Percentiles rank a stretch among this genome's conserved stretches.
Evolutionary conservation across 2,329 filamentous ascomycete genomes (phyloP).

Genomic region (Diaporthe humulicola): DNA sequence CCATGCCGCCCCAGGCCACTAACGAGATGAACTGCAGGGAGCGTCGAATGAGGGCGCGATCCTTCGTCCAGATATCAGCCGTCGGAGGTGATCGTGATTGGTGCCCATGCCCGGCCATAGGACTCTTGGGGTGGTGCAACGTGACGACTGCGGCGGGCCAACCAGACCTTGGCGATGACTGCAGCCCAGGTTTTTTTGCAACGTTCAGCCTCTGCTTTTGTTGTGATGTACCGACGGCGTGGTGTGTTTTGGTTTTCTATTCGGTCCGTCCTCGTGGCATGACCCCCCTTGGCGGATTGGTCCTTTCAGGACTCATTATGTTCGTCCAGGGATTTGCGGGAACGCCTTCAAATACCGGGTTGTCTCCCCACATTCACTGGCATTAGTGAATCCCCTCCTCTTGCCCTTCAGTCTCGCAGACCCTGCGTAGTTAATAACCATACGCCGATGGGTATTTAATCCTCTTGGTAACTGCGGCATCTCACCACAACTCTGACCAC

Average conservation of each 20-base stretch:
- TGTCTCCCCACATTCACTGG: not conserved
- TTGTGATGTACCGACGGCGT: slow-evolving; percentile 6
- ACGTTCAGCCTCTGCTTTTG: slow-evolving; percentile 17
- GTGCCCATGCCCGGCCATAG: not conserved
- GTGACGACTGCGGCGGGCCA: slow-evolving; percentile 18
- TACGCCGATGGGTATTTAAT: not conserved
- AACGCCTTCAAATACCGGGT: slow-evolving; percentile 21
- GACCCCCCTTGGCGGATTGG: slow-evolving; percentile 20
- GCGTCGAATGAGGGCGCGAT: slow-evolving; percentile 1
- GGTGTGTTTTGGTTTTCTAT: slow-evolving; percentile 16
- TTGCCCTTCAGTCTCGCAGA: not conserved
- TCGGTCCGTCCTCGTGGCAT: slow-evolving; percentile 24
- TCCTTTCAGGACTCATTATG: not conserved
- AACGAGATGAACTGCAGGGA: slow-evolving; percentile 28
- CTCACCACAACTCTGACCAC: not conserved
- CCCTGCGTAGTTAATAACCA: not conserved
- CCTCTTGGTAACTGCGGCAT: not conserved
- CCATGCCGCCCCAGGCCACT: not conserved
- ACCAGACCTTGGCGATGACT: slow-evolving; percentile 29
- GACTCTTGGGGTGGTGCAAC: slow-evolving; percentile 22
- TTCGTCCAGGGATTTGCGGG: not conserved
- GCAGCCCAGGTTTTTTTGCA: slow-evolving; percentile 16
- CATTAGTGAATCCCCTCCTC: not conserved
- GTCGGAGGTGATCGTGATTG: slow-evolving; percentile 21
- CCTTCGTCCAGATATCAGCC: slow-evolving; percentile 18